Percentiles rank a stretch among this genome's conserved stretches.
Conservation (phyloP, 75 land plant species). For the Selaginella tamariscina region DNA sequence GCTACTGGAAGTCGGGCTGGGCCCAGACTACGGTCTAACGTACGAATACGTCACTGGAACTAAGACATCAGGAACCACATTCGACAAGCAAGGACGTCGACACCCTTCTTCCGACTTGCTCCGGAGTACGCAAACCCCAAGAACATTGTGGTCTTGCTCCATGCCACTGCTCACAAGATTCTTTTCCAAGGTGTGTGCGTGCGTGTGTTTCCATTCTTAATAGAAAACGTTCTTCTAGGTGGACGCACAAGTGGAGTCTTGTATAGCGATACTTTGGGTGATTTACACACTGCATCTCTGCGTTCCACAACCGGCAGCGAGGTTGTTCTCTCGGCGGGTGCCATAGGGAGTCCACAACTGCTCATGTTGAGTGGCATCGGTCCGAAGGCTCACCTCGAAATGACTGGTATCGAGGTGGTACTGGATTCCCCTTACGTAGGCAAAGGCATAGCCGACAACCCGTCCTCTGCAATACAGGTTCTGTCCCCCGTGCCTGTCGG, state of each 20-base stretch:
- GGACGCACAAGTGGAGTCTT: constrained; percentile 34
- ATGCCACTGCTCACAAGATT: constrained; percentile 28
- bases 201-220: neutral
- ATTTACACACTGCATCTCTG: constrained; percentile 35
- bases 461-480: constrained; percentile 55
- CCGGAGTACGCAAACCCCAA: constrained; percentile 37
- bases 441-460: too few species aligned
- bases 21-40: constrained; percentile 63
- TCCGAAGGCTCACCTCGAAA: constrained; percentile 34
- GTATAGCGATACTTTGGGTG: constrained; percentile 40
- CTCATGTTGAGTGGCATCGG: constrained; percentile 79
- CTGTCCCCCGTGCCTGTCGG: constrained; percentile 40
- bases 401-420: constrained; percentile 33
- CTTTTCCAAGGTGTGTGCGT: neutral
- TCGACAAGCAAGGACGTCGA: constrained; percentile 42
- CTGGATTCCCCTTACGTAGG: constrained; percentile 30
- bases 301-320: constrained; percentile 32
- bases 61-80: constrained; percentile 68
- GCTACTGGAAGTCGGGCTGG: constrained; percentile 52
- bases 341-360: too few species aligned
- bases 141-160: constrained; percentile 31
- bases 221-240: neutral
- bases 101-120: constrained; percentile 79
- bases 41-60: constrained; percentile 63
- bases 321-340: constrained; percentile 62